Conservation (phyloP, 371 early-diverging fungal species). For the Phascolomyces articulosus region DNA sequence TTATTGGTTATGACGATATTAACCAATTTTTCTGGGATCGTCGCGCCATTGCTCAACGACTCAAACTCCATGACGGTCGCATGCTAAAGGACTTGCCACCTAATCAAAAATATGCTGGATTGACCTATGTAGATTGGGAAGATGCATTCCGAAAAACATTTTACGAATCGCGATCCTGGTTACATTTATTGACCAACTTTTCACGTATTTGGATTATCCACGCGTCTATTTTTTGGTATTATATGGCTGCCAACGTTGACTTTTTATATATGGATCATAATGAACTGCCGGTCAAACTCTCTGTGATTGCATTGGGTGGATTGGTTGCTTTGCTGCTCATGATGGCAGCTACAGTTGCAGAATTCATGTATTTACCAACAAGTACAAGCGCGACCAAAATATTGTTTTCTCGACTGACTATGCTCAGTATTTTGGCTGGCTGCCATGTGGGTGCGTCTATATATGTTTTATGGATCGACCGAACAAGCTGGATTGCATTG, state of each 20-base stretch:
- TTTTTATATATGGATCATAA: constrained; percentile 57
- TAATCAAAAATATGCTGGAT: constrained; percentile 60
- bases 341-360: constrained; percentile 67
- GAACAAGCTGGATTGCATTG: constrained; percentile 40
- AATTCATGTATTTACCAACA: constrained; percentile 70
- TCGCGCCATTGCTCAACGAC: constrained; percentile 58
- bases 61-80: constrained; percentile 59
- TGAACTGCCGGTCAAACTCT: constrained; percentile 55
- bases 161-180: constrained; percentile 82
- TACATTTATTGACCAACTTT: constrained; percentile 85
- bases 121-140: constrained; percentile 71
- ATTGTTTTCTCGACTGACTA: constrained; percentile 56
- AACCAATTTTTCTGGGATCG: constrained; percentile 89
- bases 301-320: constrained; percentile 76
- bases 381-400: constrained; percentile 57
- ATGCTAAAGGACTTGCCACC: constrained; percentile 65
- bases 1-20: constrained; percentile 88
- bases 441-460: constrained; percentile 69
- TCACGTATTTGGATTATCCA: constrained; percentile 89
- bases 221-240: constrained; percentile 80
- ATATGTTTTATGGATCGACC: constrained; percentile 55
- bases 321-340: constrained; percentile 70
- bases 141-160: constrained; percentile 81
- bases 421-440: constrained; percentile 60
- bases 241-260: constrained; percentile 73